Conservation (phyloP, 73 alveolate genomes). For the Tetrahymena malaccensis region DNA sequence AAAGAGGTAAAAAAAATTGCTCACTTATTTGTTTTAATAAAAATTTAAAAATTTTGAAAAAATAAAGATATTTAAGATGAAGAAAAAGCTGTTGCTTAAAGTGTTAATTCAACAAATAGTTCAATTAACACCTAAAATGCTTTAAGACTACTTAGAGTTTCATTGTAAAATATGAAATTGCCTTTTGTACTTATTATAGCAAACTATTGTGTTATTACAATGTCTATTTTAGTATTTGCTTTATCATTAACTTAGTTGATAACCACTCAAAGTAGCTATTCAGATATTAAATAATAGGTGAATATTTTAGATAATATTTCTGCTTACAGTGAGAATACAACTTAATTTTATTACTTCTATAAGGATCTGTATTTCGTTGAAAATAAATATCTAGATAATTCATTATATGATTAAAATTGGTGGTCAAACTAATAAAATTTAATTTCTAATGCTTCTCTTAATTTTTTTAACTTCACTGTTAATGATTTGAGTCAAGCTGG, state of each 20-base stretch:
- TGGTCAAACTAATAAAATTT: not conserved
- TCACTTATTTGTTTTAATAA: too few relatives aligned
- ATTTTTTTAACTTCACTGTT: not conserved
- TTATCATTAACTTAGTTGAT: not conserved
- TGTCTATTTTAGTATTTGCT: conserved; percentile 16
- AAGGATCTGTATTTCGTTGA: not conserved
- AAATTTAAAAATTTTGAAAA: too few relatives aligned
- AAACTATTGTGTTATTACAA: conserved; percentile 3
- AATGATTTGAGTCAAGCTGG: not conserved
- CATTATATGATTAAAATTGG: not conserved
- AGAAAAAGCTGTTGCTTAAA: conserved; percentile 15
- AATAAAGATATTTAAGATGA: not conserved
- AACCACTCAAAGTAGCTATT: not conserved
- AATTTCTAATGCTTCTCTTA: not conserved
- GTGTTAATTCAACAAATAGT: conserved; percentile 9
- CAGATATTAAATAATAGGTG: not conserved
- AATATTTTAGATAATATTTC: not conserved
- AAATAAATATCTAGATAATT: not conserved
- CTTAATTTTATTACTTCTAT: not conserved
- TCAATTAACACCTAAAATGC: conserved; percentile 19
- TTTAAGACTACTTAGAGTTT: conserved; percentile 18
- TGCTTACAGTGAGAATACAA: not conserved
- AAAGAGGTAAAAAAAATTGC: not conserved
- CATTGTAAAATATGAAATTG: conserved; percentile 18
- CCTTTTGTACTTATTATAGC: conserved; percentile 28